Evolutionary conservation across 2,329 filamentous ascomycete genomes (phyloP).

Genomic region (Claviceps sp.): DNA sequence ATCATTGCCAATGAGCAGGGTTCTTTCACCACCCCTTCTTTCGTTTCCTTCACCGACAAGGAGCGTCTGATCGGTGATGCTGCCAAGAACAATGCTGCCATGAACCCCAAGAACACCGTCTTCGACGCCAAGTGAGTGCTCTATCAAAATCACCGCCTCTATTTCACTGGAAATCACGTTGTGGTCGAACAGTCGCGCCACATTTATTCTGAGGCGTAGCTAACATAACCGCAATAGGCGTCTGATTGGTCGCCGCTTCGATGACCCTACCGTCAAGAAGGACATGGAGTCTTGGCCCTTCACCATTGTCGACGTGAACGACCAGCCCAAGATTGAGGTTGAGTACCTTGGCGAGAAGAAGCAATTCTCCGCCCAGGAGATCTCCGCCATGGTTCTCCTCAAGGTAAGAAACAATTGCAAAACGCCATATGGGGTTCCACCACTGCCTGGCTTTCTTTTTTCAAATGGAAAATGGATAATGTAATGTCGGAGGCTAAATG

Average conservation of each 20-base stretch:
- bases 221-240: conserved; percentile 45
- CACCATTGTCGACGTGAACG: conserved; percentile 86
- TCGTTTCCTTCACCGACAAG: conserved; percentile 97
- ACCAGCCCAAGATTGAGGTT: conserved; percentile 85
- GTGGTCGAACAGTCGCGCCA: background rate
- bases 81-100: conserved; percentile 99
- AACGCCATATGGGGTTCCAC: background rate
- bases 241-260: conserved; percentile 90
- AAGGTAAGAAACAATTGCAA: conserved; percentile 51
- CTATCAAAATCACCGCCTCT: background rate
- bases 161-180: background rate
- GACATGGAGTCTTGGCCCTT: conserved; percentile 98
- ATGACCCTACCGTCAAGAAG: conserved; percentile 96
- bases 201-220: background rate
- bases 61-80: conserved; percentile 99
- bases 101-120: conserved; percentile 97
- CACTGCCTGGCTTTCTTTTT: background rate
- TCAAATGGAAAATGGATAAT: background rate
- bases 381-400: conserved; percentile 95
- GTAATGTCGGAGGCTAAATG: background rate
- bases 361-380: conserved; percentile 95
- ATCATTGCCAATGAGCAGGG: conserved; percentile 99
- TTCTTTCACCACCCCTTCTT: conserved; percentile 96
- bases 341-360: conserved; percentile 92
- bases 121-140: conserved; percentile 91